phyloP scores from a whole-genome alignment of 1,284 basidiomycete species.

The Amylostereum areolatum region DNA sequence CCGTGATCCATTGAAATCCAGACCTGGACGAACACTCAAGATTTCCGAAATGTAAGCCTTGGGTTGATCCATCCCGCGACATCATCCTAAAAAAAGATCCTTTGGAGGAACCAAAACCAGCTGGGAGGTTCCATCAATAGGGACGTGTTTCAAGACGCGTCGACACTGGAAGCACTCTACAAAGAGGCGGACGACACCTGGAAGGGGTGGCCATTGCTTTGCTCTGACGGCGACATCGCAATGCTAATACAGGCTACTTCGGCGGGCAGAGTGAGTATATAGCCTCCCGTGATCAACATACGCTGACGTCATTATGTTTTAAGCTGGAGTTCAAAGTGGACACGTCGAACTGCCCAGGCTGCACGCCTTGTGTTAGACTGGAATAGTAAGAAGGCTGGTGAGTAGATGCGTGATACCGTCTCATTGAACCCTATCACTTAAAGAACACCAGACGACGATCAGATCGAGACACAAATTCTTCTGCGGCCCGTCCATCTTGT shows the following conservation, averaged over 20 bases:
- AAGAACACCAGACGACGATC: constrained; percentile 57
- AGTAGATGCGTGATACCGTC: constrained; percentile 13
- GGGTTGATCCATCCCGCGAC: constrained; percentile 2
- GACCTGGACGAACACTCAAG: constrained; percentile 65
- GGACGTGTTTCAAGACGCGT: constrained; percentile 67
- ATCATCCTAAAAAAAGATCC: constrained; percentile 3
- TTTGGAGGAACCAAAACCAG: constrained; percentile 55
- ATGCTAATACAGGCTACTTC: constrained; percentile 67
- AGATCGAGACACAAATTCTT: constrained; percentile 60
- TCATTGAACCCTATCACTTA: neutral
- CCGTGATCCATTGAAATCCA: constrained; percentile 52
- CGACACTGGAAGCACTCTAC: constrained; percentile 52
- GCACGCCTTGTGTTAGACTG: constrained; percentile 57
- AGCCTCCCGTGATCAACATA: neutral
- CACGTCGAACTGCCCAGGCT: constrained; percentile 46
- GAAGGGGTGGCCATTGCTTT: constrained; percentile 67
- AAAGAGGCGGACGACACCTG: constrained; percentile 40
- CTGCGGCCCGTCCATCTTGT: no score
- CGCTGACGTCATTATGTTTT: neutral
- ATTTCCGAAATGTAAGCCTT: constrained; percentile 59
- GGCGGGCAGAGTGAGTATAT: constrained; percentile 48
- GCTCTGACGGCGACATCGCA: constrained; percentile 71
- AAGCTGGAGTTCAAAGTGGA: constrained; percentile 68
- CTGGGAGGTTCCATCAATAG: constrained; percentile 57
- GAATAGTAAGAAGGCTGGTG: constrained; percentile 83